A percentile compares a stretch with the other conserved stretches of the same genome.
Evolutionary conservation across 768 basidiomycete genomes (phyloP).

Genomic region (Calocybe gangraenosa): DNA sequence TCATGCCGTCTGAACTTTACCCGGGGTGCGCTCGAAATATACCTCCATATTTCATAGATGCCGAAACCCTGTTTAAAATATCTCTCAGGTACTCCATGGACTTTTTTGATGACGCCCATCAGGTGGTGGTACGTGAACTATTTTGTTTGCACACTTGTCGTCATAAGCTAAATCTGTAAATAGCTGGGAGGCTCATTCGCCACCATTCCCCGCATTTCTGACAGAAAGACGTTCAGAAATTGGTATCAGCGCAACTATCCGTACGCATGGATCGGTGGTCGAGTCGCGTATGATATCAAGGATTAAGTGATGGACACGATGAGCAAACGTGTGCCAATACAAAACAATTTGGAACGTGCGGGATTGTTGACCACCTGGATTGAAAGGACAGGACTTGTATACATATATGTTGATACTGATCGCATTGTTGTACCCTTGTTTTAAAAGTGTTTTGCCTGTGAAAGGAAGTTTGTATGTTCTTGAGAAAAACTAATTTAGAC

Average conservation of each 20-base stretch:
- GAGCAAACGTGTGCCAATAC: too few species aligned
- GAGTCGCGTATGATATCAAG: conserved; percentile 46
- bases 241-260: conserved; percentile 92
- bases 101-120: conserved; percentile 87
- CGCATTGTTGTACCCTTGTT: too few species aligned
- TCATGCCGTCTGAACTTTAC: conserved; percentile 70
- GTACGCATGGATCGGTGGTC: conserved; percentile 82
- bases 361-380: too few species aligned
- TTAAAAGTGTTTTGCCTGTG: too few species aligned
- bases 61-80: background rate
- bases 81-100: conserved; percentile 78
- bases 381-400: too few species aligned
- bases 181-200: conserved; percentile 90
- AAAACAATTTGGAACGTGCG: too few species aligned
- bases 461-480: too few species aligned
- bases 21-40: conserved; percentile 60
- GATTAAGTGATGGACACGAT: conserved; percentile 27
- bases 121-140: conserved; percentile 69
- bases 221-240: conserved; percentile 75
- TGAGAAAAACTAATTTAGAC: background rate
- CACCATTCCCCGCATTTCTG: conserved; percentile 78
- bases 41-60: background rate
- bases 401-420: too few species aligned
- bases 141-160: too few species aligned
- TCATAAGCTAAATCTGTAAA: background rate